These are phyloP conservation scores for Alternaria metachromatica DNA, from an alignment of 2,329 filamentous ascomycete species.

Conservation along the genomic window DNA sequence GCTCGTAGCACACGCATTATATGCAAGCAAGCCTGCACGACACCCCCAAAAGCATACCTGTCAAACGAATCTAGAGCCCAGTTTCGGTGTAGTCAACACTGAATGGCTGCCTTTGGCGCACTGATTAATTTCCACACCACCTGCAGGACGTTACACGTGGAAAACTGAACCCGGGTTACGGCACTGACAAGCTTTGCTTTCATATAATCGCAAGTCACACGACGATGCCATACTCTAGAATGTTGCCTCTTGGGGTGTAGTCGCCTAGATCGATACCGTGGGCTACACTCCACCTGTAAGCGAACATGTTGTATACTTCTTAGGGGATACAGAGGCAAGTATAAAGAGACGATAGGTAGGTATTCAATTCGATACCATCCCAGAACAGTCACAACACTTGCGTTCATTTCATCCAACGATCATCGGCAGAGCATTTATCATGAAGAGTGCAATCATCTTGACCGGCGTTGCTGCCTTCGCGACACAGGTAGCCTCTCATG, in stretches of 20 bases:
- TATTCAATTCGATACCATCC: background rate
- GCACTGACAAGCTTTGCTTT: slow-evolving; percentile 13
- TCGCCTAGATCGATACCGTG: background rate
- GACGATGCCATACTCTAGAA: background rate
- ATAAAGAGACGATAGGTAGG: background rate
- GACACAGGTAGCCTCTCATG: slow-evolving; percentile 36
- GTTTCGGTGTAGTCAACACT: background rate
- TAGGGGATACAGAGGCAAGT: background rate
- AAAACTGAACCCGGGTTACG: slow-evolving; percentile 2
- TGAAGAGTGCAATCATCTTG: slow-evolving; percentile 8
- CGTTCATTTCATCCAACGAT: background rate
- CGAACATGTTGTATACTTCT: background rate
- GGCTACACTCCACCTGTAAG: background rate
- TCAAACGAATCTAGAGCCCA: background rate
- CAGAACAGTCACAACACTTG: background rate
- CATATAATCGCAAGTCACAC: slow-evolving; percentile 15
- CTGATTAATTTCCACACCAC: slow-evolving; percentile 12
- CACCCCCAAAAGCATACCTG: background rate
- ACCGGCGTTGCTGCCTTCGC: slow-evolving; percentile 33
- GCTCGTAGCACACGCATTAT: slow-evolving; percentile 6
- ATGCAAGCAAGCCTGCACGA: background rate
- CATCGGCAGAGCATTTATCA: background rate
- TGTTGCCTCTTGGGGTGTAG: background rate
- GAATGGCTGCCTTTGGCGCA: background rate
- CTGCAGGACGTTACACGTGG: background rate